phyloP scores from a whole-genome alignment of 1,284 basidiomycete genomes.

The Ganoderma boninense region DNA sequence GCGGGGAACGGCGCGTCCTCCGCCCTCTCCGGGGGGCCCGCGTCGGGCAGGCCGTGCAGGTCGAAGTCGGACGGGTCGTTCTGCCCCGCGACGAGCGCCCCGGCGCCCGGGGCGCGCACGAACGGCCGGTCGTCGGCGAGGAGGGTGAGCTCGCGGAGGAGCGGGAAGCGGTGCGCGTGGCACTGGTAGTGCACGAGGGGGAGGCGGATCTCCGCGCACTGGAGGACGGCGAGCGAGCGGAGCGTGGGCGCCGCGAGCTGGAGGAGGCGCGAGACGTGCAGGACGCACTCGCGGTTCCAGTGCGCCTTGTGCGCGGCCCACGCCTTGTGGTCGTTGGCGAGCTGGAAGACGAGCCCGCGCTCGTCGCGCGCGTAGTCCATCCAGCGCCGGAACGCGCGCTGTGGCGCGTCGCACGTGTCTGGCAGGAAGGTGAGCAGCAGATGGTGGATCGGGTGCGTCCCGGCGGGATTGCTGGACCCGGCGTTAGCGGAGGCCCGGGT shows the following conservation, averaged over 20 bases:
- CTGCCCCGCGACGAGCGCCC: slow-evolving; percentile 18
- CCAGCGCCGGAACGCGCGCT: slow-evolving; percentile 26
- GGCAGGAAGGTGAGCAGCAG: slow-evolving; percentile 29
- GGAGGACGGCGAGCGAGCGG: slow-evolving; percentile 27
- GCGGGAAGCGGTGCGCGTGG: slow-evolving; percentile 18
- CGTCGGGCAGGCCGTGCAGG: slow-evolving; percentile 17
- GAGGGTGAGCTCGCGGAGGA: slow-evolving; percentile 31
- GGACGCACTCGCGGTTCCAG: slow-evolving; percentile 29
- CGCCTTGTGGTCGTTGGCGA: slow-evolving; percentile 23
- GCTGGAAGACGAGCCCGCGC: slow-evolving; percentile 24
- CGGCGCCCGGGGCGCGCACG: slow-evolving; percentile 19
- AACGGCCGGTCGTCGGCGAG: slow-evolving; percentile 30
- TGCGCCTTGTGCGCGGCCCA: slow-evolving; percentile 25
- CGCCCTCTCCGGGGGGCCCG: background rate
- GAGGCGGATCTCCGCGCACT: slow-evolving; percentile 28
- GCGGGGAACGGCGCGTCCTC: slow-evolving; percentile 23
- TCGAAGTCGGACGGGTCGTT: slow-evolving; percentile 31
- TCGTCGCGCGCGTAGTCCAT: slow-evolving; percentile 30
- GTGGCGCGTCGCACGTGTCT: slow-evolving; percentile 29
- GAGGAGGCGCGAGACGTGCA: slow-evolving; percentile 30
- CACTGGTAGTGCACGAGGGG: slow-evolving; percentile 25
- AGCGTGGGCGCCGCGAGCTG: slow-evolving; percentile 24
- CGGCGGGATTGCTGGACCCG: background rate
- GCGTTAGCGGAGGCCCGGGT: background rate
- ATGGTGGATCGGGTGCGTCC: slow-evolving; percentile 19